These are phyloP conservation scores for Boletellus ananas DNA, from an alignment of 768 basidiomycete genomes.

Conservation along the genomic window DNA sequence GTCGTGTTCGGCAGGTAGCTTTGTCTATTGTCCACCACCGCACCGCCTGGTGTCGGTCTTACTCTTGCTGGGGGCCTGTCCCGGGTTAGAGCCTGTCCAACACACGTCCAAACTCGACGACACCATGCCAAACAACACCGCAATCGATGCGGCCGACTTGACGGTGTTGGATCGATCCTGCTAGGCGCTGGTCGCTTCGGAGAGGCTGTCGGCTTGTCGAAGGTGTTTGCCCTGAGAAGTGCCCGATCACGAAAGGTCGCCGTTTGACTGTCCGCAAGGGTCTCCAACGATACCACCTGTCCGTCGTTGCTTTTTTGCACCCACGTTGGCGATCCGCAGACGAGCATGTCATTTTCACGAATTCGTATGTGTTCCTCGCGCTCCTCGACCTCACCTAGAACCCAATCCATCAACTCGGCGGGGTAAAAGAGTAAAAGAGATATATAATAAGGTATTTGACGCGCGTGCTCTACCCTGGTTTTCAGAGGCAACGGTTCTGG, in stretches of 20 bases:
- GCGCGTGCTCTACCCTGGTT: slow-evolving; percentile 5
- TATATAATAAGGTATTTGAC: slow-evolving; percentile 53
- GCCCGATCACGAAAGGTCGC: not conserved
- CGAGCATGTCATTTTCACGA: slow-evolving; percentile 65
- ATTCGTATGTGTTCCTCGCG: slow-evolving; percentile 83
- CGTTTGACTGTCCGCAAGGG: not conserved
- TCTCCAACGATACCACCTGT: not conserved
- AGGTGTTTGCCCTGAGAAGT: not conserved
- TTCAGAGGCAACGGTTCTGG: slow-evolving; percentile 5
- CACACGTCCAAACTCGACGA: slow-evolving; percentile 28
- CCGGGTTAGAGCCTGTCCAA: too few relatives aligned
- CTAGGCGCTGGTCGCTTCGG: slow-evolving; percentile 45
- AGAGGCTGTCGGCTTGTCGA: slow-evolving; percentile 26
- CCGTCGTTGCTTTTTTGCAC: slow-evolving; percentile 40
- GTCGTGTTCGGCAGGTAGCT: too few relatives aligned
- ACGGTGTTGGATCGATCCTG: slow-evolving; percentile 43
- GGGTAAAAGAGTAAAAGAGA: slow-evolving; percentile 61
- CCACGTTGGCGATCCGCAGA: slow-evolving; percentile 53
- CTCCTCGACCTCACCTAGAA: slow-evolving; percentile 79
- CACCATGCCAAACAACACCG: slow-evolving; percentile 26
- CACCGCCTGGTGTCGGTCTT: too few relatives aligned
- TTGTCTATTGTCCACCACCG: too few relatives aligned
- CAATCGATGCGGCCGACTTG: slow-evolving; percentile 25
- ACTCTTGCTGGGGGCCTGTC: too few relatives aligned
- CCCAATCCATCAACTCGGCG: slow-evolving; percentile 67